Conservation (phyloP, 257 asterid genomes). For the Solanum pinnatisectum region DNA sequence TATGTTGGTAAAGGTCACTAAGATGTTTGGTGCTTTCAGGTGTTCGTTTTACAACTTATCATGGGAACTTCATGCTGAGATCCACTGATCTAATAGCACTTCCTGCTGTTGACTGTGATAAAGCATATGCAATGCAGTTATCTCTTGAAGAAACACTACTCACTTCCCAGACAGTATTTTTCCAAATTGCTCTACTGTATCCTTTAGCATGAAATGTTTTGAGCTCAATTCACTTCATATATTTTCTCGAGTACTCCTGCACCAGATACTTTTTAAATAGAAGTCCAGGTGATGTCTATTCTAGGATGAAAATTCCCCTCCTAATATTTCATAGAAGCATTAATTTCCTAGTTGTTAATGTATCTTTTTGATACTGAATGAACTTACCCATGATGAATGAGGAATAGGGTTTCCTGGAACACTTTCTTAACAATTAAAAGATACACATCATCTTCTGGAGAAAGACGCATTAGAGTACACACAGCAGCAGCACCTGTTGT, state of each 20-base stretch:
- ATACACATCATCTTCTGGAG: slow-evolving; percentile 96
- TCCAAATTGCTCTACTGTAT: slow-evolving; percentile 96
- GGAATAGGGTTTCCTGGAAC: not conserved
- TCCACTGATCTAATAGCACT: slow-evolving; percentile 95
- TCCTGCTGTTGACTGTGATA: slow-evolving; percentile 98
- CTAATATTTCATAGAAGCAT: not conserved
- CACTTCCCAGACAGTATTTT: slow-evolving; percentile 72
- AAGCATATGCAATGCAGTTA: slow-evolving; percentile 93
- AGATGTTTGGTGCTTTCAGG: slow-evolving; percentile 39
- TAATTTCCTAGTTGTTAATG: not conserved
- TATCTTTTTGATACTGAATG: not conserved
- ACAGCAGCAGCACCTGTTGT: slow-evolving; percentile 98
- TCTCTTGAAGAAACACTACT: slow-evolving; percentile 89
- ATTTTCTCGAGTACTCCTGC: not conserved
- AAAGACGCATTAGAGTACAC: slow-evolving; percentile 96
- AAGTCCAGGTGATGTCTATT: not conserved
- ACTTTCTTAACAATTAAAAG: slow-evolving; percentile 54
- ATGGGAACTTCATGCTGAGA: slow-evolving; percentile 95
- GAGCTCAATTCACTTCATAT: not conserved
- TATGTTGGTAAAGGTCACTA: not conserved
- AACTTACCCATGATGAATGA: not conserved
- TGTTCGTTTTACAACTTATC: slow-evolving; percentile 92
- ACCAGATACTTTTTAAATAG: not conserved
- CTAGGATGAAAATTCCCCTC: not conserved
- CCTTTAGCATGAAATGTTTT: slow-evolving; percentile 28